phyloP scores from a whole-genome alignment of 2,329 filamentous ascomycete genomes.

The Aspergillus puulaauensis region DNA sequence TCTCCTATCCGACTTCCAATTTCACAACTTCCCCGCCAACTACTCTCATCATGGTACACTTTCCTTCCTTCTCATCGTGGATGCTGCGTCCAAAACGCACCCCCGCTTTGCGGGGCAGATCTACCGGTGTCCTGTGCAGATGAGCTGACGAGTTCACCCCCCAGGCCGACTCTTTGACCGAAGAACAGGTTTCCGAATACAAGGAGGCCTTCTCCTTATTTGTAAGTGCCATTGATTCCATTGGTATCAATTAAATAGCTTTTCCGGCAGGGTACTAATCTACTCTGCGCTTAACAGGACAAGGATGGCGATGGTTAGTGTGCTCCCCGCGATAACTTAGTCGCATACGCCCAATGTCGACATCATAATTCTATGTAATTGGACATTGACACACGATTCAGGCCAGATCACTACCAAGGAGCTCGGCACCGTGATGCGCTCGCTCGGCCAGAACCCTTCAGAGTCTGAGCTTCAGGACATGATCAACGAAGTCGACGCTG shows the following conservation, averaged over 20 bases:
- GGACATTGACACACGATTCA: slow-evolving; percentile 35
- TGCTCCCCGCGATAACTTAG: neutral
- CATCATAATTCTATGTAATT: neutral
- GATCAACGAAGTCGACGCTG: slow-evolving; percentile 91
- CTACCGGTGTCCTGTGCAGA: slow-evolving; percentile 19
- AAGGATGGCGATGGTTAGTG: slow-evolving; percentile 88
- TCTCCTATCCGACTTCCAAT: slow-evolving; percentile 2
- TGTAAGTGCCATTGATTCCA: slow-evolving; percentile 62
- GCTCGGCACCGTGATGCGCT: slow-evolving; percentile 86
- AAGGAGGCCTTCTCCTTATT: slow-evolving; percentile 99
- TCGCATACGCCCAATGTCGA: neutral
- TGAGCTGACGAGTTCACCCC: slow-evolving; percentile 28
- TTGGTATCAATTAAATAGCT: neutral
- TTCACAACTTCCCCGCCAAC: neutral
- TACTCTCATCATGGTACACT: slow-evolving; percentile 34
- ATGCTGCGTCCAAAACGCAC: slow-evolving; percentile 16
- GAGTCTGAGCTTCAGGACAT: slow-evolving; percentile 89
- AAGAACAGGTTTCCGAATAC: slow-evolving; percentile 99
- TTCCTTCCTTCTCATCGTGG: slow-evolving; percentile 1
- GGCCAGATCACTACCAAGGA: slow-evolving; percentile 92
- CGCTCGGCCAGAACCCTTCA: slow-evolving; percentile 83
- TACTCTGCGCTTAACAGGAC: slow-evolving; percentile 56
- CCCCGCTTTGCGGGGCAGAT: slow-evolving; percentile 38
- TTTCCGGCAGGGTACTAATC: slow-evolving; percentile 14
- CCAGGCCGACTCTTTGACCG: slow-evolving; percentile 95